A percentile compares a stretch with the other conserved stretches of the same genome.
Evolutionary conservation across 1,284 basidiomycete species (phyloP).

Genomic region (Lentinus polychrous): DNA sequence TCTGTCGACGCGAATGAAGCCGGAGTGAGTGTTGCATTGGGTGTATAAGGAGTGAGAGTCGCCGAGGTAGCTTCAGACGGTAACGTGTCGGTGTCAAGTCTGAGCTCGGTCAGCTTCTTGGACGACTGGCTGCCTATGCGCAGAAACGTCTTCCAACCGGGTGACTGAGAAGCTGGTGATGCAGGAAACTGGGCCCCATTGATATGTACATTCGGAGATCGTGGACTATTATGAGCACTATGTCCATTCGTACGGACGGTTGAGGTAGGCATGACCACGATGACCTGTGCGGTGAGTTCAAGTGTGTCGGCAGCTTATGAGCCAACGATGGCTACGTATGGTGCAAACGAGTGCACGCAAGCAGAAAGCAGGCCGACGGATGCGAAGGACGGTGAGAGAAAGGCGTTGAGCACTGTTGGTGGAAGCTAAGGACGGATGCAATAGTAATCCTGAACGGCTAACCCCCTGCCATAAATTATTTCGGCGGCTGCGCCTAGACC

Average conservation of each 20-base stretch:
- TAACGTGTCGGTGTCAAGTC: slow-evolving; percentile 32
- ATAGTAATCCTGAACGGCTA: no score
- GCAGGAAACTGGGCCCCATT: slow-evolving; percentile 4
- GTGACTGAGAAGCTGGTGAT: slow-evolving; percentile 11
- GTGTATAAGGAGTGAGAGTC: slow-evolving; percentile 33
- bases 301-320: neutral
- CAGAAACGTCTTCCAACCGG: slow-evolving; percentile 57
- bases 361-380: no score
- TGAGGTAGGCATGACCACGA: neutral
- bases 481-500: no score
- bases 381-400: neutral
- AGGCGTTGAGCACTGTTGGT: neutral
- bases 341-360: neutral
- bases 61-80: slow-evolving; percentile 25
- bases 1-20: slow-evolving; percentile 38
- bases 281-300: neutral
- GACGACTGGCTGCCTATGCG: slow-evolving; percentile 40
- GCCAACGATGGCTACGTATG: neutral
- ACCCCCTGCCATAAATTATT: no score
- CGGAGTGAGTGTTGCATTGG: slow-evolving; percentile 44
- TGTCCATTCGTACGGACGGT: slow-evolving; percentile 11
- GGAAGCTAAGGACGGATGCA: neutral
- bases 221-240: slow-evolving; percentile 7
- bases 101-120: slow-evolving; percentile 39
- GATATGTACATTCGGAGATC: slow-evolving; percentile 4